Conservation (phyloP, 768 basidiomycete genomes). For the Roridomyces roridus region DNA sequence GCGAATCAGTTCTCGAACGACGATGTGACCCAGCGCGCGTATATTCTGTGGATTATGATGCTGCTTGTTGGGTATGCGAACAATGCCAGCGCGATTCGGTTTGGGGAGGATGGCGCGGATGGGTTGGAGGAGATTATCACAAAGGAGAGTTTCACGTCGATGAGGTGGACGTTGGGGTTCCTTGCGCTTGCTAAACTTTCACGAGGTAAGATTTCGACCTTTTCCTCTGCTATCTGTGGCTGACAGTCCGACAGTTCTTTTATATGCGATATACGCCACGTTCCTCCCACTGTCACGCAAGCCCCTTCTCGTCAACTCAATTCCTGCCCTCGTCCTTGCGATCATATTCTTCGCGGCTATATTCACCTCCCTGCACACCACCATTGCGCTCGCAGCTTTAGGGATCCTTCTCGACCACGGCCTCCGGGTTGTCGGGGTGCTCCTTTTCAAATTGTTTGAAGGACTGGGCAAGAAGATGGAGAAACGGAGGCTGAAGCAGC, state of each 20-base stretch:
- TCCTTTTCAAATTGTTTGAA: conserved; percentile 24
- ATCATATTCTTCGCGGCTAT: conserved; percentile 23
- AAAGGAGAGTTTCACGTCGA: conserved; percentile 10
- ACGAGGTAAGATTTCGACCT: background rate
- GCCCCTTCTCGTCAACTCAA: conserved; percentile 10
- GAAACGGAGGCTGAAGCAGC: background rate
- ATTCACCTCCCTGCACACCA: conserved; percentile 23
- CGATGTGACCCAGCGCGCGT: conserved; percentile 35
- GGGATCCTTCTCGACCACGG: conserved; percentile 16
- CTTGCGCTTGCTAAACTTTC: conserved; percentile 27
- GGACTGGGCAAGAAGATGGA: conserved; percentile 14
- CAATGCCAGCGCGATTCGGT: conserved; percentile 36
- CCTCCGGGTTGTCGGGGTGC: conserved; percentile 18
- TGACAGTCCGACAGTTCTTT: background rate
- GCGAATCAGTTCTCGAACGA: conserved; percentile 37
- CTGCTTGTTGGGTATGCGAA: conserved; percentile 38
- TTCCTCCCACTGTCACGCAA: conserved; percentile 23
- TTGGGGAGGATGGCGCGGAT: conserved; percentile 13
- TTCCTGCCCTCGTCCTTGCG: conserved; percentile 9
- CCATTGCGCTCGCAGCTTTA: conserved; percentile 19
- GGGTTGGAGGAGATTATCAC: background rate
- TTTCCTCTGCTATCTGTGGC: background rate
- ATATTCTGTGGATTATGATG: conserved; percentile 36
- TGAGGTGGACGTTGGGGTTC: conserved; percentile 28
- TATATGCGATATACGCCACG: conserved; percentile 18